Evolutionary conservation across 2,329 filamentous ascomycete genomes (phyloP).

Genomic region (Didymella arachidicola): DNA sequence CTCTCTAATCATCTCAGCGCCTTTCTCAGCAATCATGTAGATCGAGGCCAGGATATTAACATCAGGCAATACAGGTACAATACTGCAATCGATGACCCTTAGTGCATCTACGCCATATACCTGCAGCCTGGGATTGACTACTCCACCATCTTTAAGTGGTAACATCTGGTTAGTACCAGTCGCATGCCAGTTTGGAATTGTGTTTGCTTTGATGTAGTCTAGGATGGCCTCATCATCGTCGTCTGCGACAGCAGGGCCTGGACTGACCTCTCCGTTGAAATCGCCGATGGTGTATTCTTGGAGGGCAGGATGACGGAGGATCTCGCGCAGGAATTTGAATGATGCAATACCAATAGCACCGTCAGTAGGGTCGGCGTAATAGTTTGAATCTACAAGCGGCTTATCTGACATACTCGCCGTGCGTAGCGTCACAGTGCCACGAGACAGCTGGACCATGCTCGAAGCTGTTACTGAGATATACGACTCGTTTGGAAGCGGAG

Average conservation of each 20-base stretch:
- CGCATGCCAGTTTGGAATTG: slow-evolving; percentile 41
- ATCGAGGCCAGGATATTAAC: slow-evolving; percentile 31
- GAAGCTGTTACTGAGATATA: slow-evolving; percentile 46
- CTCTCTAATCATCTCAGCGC: slow-evolving; percentile 37
- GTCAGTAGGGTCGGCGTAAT: slow-evolving; percentile 46
- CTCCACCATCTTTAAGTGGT: slow-evolving; percentile 39
- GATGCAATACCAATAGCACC: slow-evolving; percentile 45
- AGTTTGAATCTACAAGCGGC: slow-evolving; percentile 48
- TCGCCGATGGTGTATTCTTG: slow-evolving; percentile 30
- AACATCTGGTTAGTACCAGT: slow-evolving; percentile 48
- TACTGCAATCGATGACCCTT: slow-evolving; percentile 45
- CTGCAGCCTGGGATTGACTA: slow-evolving; percentile 39
- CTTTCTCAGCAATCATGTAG: slow-evolving; percentile 41
- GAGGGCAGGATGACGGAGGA: slow-evolving; percentile 33
- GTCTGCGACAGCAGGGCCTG: slow-evolving; percentile 34
- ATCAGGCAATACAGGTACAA: slow-evolving; percentile 38
- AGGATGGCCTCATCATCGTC: slow-evolving; percentile 43
- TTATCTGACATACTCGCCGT: slow-evolving; percentile 39
- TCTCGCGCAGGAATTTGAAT: slow-evolving; percentile 44
- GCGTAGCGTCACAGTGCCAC: slow-evolving; percentile 48
- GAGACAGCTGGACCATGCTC: slow-evolving; percentile 40
- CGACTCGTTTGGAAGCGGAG: slow-evolving; percentile 40
- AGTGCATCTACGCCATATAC: slow-evolving; percentile 46
- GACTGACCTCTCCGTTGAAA: slow-evolving; percentile 40
- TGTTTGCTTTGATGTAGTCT: slow-evolving; percentile 34